Evolutionary conservation across 139 green algal genomes (phyloP).

Genomic region (Tetraselmis chui): DNA sequence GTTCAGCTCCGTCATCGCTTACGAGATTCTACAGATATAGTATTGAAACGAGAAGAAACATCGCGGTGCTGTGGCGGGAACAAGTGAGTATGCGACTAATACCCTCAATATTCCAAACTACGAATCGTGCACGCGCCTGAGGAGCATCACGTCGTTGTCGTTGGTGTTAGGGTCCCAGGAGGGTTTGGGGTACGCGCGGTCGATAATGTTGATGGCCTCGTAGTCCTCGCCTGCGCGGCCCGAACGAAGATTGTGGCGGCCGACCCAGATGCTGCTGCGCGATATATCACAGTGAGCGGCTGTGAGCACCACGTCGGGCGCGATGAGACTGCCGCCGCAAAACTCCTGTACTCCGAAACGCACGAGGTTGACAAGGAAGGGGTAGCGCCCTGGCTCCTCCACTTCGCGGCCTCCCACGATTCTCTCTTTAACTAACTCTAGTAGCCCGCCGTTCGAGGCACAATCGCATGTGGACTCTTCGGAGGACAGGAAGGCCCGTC

Average conservation of each 20-base stretch:
- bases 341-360: background rate
- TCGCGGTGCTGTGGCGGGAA: no score
- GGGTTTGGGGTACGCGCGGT: background rate
- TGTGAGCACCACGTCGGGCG: background rate
- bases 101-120: no score
- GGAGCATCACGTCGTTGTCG: background rate
- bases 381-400: background rate
- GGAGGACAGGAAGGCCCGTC: no score
- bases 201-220: background rate
- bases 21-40: no score
- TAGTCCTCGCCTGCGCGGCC: background rate
- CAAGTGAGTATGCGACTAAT: no score
- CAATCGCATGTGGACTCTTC: no score
- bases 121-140: background rate
- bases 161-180: background rate
- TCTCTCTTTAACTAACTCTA: no score
- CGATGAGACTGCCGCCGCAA: background rate
- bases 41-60: no score
- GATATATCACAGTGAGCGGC: background rate
- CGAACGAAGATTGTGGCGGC: background rate
- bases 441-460: no score
- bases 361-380: background rate
- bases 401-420: background rate
- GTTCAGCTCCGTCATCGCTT: no score
- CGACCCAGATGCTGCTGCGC: background rate